Base-by-base conservation (phyloP, 176 grass and related monocot species). In the Triticum monococcum region DNA sequence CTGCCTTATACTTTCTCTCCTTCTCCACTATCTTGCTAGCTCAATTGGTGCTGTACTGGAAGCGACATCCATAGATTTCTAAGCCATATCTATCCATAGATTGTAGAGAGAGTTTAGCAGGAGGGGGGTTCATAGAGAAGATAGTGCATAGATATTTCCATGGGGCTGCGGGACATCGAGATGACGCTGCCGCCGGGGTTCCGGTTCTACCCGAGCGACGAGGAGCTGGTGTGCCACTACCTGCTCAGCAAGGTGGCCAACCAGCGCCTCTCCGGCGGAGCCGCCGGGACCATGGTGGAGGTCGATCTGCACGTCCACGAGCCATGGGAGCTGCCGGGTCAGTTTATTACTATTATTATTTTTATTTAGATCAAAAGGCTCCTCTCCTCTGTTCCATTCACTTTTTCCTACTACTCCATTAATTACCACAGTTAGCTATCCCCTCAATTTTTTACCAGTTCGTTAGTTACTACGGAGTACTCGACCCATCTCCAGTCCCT, bases 241-340 rank as follows among this genome's bases (percentile, higher is more conserved):
- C 88, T 95, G 36, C 90, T 77, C 82, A 70, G 85, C 87, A 95
- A 95, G 84, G 90, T 95, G 75, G 83, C 57, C 26, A 90, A 92
- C 88, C 81, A 89, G 80, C 70, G 72, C 40, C 73, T 86, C 57
- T 33, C 73, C 38, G 86, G 81, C 8, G 84, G 79, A 20, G 84
- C 22, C 22, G 82, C 37, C 18, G 88, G 77, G 0, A 79, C 77
- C 59, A 89, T 94, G 89, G 80, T 92, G 2, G 92, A 94, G 87
- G 92, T 94, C 64, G 92, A 95, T 82, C 88, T 95, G 73, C 93
- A 95, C 88, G 88, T 40, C 40, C 90, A 81, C 64, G 93, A 95
- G 85, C 93, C 93, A 12, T 95, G 93, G 93, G 93, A 95, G 85
- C 83, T 95, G 72, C 93, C 93, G 86, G 90, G 93, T 95, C 23